Conservation (phyloP, 495 filamentous ascomycete species). For the Hypoxylon subgilvum region DNA sequence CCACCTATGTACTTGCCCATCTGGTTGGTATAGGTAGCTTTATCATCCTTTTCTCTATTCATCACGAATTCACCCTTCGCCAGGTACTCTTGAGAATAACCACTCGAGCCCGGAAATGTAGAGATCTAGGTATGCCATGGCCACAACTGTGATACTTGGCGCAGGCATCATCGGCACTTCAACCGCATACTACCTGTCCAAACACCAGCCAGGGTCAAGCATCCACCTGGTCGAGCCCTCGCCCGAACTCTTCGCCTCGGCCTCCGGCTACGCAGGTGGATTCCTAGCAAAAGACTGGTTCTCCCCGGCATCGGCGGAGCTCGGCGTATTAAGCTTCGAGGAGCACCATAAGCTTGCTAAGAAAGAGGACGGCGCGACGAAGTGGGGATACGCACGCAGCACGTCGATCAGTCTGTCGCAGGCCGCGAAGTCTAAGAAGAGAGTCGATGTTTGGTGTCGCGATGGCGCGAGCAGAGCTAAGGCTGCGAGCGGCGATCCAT, state of each 20-base stretch:
- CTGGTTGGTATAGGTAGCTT: background rate
- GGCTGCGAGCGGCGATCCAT: constrained; percentile 50
- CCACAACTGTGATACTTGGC: constrained; percentile 72
- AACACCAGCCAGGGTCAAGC: constrained; percentile 56
- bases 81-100: background rate
- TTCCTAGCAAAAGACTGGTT: constrained; percentile 82
- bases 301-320: constrained; percentile 53
- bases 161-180: constrained; percentile 79
- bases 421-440: constrained; percentile 34
- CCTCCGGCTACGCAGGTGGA: constrained; percentile 75
- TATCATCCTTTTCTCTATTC: background rate
- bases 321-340: constrained; percentile 72
- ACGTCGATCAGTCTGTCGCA: constrained; percentile 62
- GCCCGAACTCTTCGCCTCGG: constrained; percentile 68
- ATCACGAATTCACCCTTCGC: background rate
- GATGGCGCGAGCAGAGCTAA: constrained; percentile 68
- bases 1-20: constrained; percentile 1
- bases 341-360: constrained; percentile 70
- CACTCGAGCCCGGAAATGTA: background rate
- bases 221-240: constrained; percentile 76
- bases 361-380: constrained; percentile 61
- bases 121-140: constrained; percentile 30
- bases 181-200: constrained; percentile 77
- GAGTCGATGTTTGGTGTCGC: constrained; percentile 67
- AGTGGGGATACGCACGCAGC: constrained; percentile 73